These are phyloP conservation scores for Lepiota brunneoincarnata DNA, from an alignment of 768 basidiomycete species.

Conservation along the genomic window DNA sequence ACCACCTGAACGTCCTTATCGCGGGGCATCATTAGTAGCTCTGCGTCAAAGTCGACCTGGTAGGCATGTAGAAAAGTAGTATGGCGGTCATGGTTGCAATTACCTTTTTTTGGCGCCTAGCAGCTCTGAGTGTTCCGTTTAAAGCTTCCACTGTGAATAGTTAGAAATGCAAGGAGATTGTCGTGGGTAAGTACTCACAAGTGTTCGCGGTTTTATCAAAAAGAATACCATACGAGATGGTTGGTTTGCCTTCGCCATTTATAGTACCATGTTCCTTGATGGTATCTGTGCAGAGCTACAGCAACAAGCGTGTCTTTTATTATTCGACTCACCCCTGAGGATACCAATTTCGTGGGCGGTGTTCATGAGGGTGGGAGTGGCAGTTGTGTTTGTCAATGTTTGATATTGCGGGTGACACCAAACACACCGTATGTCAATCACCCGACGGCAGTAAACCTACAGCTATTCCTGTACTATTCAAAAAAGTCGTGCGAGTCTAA, in stretches of 20 bases:
- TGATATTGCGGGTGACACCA: background rate
- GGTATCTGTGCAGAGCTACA: too few species aligned
- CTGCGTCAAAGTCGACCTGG: conserved; percentile 42
- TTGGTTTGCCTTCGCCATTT: conserved; percentile 35
- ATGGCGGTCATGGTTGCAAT: background rate
- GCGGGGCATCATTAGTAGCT: conserved; percentile 49
- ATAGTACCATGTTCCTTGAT: conserved; percentile 40
- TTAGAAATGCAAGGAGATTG: background rate
- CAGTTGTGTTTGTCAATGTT: background rate
- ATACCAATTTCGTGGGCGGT: background rate
- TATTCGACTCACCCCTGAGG: background rate
- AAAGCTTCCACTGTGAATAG: conserved; percentile 40
- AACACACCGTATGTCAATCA: background rate
- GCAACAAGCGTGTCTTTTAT: too few species aligned
- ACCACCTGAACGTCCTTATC: conserved; percentile 46
- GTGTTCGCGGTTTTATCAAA: conserved; percentile 48
- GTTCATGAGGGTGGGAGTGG: background rate
- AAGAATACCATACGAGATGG: conserved; percentile 39
- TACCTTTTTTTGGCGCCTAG: conserved; percentile 47
- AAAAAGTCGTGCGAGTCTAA: too few species aligned
- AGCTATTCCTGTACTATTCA: too few species aligned
- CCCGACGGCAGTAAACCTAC: too few species aligned
- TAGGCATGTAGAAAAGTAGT: background rate
- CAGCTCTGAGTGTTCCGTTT: conserved; percentile 45
- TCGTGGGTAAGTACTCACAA: conserved; percentile 24